Conservation (phyloP, 352 stramenopile species). For the Globisporangium cederbergense region DNA sequence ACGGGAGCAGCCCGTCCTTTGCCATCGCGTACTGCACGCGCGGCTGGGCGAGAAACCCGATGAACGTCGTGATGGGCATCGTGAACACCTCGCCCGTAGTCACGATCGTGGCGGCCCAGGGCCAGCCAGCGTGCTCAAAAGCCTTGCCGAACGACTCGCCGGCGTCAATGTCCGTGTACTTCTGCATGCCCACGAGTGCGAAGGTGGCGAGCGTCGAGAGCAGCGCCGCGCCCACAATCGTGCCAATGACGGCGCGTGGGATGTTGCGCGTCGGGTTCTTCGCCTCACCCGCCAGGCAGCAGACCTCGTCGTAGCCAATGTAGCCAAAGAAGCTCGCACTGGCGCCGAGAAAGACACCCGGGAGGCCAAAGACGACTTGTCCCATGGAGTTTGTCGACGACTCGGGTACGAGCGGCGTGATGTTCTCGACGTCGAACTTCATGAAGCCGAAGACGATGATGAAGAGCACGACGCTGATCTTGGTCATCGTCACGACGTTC, state of each 20-base stretch:
- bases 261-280: constrained; percentile 87
- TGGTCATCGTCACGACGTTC: constrained; percentile 89
- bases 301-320: constrained; percentile 97
- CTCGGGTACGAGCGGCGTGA: constrained; percentile 82
- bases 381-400: constrained; percentile 25
- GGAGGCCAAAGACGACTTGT: constrained; percentile 55
- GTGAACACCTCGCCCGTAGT: constrained; percentile 91
- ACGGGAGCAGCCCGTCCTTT: constrained; percentile 90
- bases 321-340: constrained; percentile 96
- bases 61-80: constrained; percentile 94
- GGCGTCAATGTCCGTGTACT: constrained; percentile 79
- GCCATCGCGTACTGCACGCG: constrained; percentile 90
- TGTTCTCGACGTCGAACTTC: constrained; percentile 78
- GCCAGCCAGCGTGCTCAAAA: constrained; percentile 56
- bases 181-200: constrained; percentile 90
- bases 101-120: constrained; percentile 82
- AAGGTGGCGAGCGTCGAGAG: constrained; percentile 88
- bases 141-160: constrained; percentile 69
- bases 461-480: constrained; percentile 89
- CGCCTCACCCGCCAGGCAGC: constrained; percentile 88
- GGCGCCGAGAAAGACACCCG: constrained; percentile 84
- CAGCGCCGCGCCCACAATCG: constrained; percentile 77
- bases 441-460: constrained; percentile 89
- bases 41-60: constrained; percentile 93
- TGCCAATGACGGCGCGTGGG: constrained; percentile 87